Percentiles rank a stretch among this genome's conserved stretches.
Evolutionary conservation across 768 basidiomycete species (phyloP).

Genomic region (Collybia nuda): DNA sequence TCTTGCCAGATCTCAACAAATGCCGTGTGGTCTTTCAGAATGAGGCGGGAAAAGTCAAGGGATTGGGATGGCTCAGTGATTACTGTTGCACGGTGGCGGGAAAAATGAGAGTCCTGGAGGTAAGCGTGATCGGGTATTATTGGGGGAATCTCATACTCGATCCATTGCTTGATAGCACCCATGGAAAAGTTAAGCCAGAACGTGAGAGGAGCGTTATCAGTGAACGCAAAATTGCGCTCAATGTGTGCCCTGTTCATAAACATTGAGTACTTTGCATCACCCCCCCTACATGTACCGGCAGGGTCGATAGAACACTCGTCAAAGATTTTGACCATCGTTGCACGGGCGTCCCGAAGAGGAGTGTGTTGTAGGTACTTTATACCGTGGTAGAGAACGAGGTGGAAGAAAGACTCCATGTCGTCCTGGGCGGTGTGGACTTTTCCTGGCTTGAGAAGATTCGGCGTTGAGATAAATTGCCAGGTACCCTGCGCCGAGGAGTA

Average conservation of each 20-base stretch:
- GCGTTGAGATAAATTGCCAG: slow-evolving; percentile 7
- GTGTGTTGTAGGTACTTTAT: background rate
- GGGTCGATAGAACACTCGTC: background rate
- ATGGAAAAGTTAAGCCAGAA: background rate
- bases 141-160: too few species aligned
- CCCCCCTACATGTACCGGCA: background rate
- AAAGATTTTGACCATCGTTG: background rate
- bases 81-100: too few species aligned
- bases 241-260: background rate
- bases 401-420: slow-evolving; percentile 1
- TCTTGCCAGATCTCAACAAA: too few species aligned
- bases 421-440: background rate
- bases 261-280: background rate
- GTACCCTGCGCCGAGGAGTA: slow-evolving; percentile 1
- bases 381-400: slow-evolving; percentile 2
- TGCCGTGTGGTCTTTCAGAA: too few species aligned
- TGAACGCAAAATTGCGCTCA: background rate
- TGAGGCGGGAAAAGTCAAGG: too few species aligned
- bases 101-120: too few species aligned
- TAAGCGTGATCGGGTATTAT: too few species aligned
- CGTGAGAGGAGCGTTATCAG: background rate
- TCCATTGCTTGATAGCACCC: background rate
- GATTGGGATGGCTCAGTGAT: too few species aligned
- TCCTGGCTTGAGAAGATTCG: background rate
- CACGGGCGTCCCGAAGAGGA: background rate